These are phyloP conservation scores for Arbutus unedo DNA, from an alignment of 148 eudicot species.

Conservation along the genomic window DNA sequence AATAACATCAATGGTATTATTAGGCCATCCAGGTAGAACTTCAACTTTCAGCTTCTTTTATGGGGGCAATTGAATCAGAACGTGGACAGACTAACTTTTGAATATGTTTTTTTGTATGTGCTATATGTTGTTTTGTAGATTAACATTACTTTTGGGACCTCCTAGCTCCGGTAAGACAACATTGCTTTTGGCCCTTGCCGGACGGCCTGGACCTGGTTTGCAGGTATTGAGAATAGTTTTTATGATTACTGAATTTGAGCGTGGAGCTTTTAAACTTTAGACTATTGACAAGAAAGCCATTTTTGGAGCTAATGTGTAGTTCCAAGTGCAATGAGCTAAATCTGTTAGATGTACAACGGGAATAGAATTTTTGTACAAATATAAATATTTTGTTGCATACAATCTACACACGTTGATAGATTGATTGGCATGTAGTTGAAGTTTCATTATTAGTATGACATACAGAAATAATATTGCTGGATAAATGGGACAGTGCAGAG, in stretches of 20 bases:
- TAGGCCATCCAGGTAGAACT: constrained; percentile 71
- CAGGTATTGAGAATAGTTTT: constrained; percentile 40
- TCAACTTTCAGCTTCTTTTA: constrained; percentile 7
- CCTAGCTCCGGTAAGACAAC: constrained; percentile 97
- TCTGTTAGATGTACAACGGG: neutral
- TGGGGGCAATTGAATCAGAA: neutral
- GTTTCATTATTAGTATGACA: neutral
- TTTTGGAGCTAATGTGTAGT: neutral
- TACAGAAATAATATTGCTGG: neutral
- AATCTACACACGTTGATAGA: neutral
- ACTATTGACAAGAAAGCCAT: neutral
- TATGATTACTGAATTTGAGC: neutral
- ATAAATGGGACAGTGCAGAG: neutral
- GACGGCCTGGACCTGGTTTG: constrained; percentile 62
- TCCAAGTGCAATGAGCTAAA: constrained; percentile 2
- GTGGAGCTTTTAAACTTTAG: constrained; percentile 2
- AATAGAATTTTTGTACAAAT: neutral
- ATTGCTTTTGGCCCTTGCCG: constrained; percentile 85
- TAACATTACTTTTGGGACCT: constrained; percentile 92
- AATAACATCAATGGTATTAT: constrained; percentile 74
- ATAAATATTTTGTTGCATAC: neutral
- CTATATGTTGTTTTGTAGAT: constrained; percentile 33
- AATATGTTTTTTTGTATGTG: neutral
- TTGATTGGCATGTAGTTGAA: neutral
- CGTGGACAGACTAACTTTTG: neutral